phyloP scores from a whole-genome alignment of 345 rosid genomes.

The Murraya paniculata region DNA sequence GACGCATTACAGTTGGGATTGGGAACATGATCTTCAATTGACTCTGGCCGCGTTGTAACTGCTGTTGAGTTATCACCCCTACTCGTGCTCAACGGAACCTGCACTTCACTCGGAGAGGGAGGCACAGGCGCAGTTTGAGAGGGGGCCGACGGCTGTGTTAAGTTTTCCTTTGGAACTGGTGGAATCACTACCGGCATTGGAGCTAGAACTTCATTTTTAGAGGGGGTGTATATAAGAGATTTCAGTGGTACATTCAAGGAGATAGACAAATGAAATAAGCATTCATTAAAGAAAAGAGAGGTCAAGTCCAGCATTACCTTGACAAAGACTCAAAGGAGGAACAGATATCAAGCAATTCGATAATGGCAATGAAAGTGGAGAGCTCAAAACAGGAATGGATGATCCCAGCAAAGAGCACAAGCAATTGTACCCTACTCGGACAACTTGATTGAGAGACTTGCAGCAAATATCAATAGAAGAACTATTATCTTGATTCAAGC shows the following conservation, averaged over 20 bases:
- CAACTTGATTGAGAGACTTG: slow-evolving; percentile 29
- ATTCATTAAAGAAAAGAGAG: not conserved
- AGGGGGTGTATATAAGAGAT: not conserved
- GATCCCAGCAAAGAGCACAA: slow-evolving; percentile 31
- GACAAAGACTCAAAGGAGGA: slow-evolving; percentile 37
- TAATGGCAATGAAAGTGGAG: slow-evolving; percentile 25
- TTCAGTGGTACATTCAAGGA: not conserved
- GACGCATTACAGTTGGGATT: not conserved
- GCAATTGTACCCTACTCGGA: slow-evolving; percentile 28
- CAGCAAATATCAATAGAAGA: slow-evolving; percentile 33
- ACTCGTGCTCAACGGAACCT: not conserved
- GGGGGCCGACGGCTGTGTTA: not conserved
- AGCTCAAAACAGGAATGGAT: slow-evolving; percentile 8
- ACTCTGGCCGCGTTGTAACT: slow-evolving; percentile 1
- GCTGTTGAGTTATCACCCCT: not conserved
- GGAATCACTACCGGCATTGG: slow-evolving; percentile 23
- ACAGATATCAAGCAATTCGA: slow-evolving; percentile 29
- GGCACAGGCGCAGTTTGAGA: not conserved
- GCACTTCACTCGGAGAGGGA: slow-evolving; percentile 11
- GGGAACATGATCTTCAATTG: slow-evolving; percentile 6
- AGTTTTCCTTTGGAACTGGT: slow-evolving; percentile 8
- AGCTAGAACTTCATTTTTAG: slow-evolving; percentile 13
- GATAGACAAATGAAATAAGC: not conserved
- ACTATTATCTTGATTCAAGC: slow-evolving; percentile 26
- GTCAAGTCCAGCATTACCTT: slow-evolving; percentile 16